A percentile compares a stretch with the other conserved stretches of the same genome.
phyloP scores from a whole-genome alignment of 164 flowering plant species.

The Liquidambar formosana region DNA sequence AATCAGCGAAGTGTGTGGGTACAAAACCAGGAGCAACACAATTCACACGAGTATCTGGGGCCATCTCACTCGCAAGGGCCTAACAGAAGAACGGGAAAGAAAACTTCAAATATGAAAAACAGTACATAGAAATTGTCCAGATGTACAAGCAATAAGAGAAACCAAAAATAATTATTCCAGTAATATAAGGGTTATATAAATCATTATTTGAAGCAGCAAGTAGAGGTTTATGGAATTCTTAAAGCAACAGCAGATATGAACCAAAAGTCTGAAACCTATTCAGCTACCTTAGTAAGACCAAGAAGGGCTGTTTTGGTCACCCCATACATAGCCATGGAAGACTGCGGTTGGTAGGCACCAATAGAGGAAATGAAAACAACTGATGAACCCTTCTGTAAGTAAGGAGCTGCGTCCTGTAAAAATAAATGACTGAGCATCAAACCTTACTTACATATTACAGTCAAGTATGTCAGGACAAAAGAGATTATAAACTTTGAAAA shows the following conservation, averaged over 20 bases:
- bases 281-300: slow-evolving; percentile 89
- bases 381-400: slow-evolving; percentile 77
- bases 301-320: slow-evolving; percentile 97
- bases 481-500: too few species aligned
- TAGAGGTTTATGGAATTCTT: neutral
- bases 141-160: neutral
- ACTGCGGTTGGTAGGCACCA: slow-evolving; percentile 58
- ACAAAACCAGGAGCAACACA: slow-evolving; percentile 94
- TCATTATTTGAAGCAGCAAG: neutral
- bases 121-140: neutral
- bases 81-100: slow-evolving; percentile 13
- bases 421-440: neutral
- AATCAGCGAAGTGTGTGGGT: slow-evolving; percentile 84
- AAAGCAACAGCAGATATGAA: neutral
- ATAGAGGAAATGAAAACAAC: slow-evolving; percentile 81
- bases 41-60: slow-evolving; percentile 86
- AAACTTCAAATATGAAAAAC: neutral
- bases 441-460: neutral
- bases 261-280: neutral
- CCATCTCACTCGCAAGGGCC: slow-evolving; percentile 90
- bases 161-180: neutral
- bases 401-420: slow-evolving; percentile 82
- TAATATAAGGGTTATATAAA: neutral
- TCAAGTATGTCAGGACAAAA: neutral
- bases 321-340: slow-evolving; percentile 86